Evolutionary conservation across 139 green algal species (phyloP), one percentile per base, ranked within the genome.

Genomic region (Chlamydomonas applanata): DNA sequence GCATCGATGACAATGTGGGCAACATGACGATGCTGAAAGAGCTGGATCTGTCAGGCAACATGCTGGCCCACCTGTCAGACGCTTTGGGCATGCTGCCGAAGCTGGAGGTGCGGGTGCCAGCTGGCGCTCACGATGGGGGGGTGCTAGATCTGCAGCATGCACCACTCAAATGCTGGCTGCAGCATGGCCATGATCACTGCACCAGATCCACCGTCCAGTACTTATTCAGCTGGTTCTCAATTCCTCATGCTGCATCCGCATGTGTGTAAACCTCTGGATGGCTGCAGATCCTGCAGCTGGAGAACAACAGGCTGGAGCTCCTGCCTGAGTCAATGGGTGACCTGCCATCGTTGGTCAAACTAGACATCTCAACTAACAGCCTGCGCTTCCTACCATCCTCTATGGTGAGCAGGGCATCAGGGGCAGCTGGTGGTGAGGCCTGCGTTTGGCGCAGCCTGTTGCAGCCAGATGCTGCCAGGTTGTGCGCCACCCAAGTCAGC

Each of bases 281-380:
- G n/a, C 1, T 40, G 1, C 74, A 90, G 86, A 65, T 84, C 5
- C 73, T 94, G 64, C 75, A 79, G 9, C 49, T 94, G 24, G 86
- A 92, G 64, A 92, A 94, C 90, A 94, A 96, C 79, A 73, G 84
- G 1, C 82, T 97, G 22, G 86, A 91, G 32, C 17, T 79, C 20
- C 76, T 97, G 61, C 92, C 92, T 24, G 85, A 92, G 3, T 82
- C 85, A 34, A 82, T 97, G 11, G 93, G 83, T 1, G 72, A 86
- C 66, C 87, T 93, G 64, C 82, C 76, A 14, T 72, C 67, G 0
- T 81, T 97, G 34, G 68, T 89, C 25, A 86, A 87, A 70, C 76
- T 97, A 72, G 88, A 96, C 77, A 72, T 95, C 22, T 88, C 75
- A 60, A 92, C 74, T 74, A 97, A 97, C 88, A 85, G 79, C 35